Conservation (phyloP, 2,329 filamentous ascomycete genomes). For the Paraphoma sp. region DNA sequence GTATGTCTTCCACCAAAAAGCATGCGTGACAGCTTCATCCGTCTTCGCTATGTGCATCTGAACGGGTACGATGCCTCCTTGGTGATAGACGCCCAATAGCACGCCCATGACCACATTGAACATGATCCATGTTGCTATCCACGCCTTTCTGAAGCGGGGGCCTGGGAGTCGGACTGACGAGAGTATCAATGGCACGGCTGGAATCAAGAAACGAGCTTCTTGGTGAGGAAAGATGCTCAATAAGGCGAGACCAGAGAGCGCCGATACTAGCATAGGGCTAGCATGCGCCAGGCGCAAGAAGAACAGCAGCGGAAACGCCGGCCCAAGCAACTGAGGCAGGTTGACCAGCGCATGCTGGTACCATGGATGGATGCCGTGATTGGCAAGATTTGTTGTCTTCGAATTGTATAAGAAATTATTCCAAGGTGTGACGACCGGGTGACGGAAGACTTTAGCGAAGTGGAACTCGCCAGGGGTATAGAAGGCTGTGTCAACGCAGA, state of each 20-base stretch:
- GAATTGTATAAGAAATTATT: constrained; percentile 62
- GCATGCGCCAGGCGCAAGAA: constrained; percentile 55
- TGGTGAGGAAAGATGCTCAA: constrained; percentile 80
- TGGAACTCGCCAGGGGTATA: constrained; percentile 69
- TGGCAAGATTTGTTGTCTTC: constrained; percentile 55
- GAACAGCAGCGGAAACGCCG: constrained; percentile 56
- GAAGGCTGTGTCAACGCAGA: constrained; percentile 85
- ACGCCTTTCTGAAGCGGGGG: constrained; percentile 53
- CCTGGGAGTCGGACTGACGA: constrained; percentile 74
- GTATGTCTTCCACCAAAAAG: constrained; percentile 87
- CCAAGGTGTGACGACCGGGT: constrained; percentile 59
- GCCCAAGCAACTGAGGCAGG: constrained; percentile 60
- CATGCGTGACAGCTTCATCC: constrained; percentile 68
- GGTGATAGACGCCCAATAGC: constrained; percentile 82
- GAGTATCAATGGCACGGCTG: constrained; percentile 77
- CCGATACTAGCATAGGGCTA: constrained; percentile 73
- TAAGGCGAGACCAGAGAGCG: constrained; percentile 72
- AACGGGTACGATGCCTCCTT: constrained; percentile 77
- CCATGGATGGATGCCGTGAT: constrained; percentile 61
- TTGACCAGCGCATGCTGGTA: constrained; percentile 61
- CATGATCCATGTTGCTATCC: constrained; percentile 68
- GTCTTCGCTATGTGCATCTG: constrained; percentile 78
- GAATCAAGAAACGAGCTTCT: constrained; percentile 79
- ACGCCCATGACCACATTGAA: constrained; percentile 74
- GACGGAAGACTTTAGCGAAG: constrained; percentile 67